phyloP scores from a whole-genome alignment of 345 rosid genomes.

The Camelina laxa region DNA sequence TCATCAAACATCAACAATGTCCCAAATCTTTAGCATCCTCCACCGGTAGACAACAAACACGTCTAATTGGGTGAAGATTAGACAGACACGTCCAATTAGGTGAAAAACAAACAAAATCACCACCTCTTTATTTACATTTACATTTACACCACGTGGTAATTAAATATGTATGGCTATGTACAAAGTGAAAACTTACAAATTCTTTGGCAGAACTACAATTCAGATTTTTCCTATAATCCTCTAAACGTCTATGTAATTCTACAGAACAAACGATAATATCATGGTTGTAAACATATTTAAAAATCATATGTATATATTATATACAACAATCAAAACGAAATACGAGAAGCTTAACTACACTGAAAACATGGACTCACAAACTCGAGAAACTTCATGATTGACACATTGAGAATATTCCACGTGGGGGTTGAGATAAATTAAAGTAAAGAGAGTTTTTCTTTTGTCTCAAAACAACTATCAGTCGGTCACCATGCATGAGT shows the following conservation, averaged over 20 bases:
- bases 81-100: background rate
- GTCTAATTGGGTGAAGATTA: slow-evolving; percentile 10
- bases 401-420: too few relatives aligned
- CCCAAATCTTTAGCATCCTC: slow-evolving; percentile 18
- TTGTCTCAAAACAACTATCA: too few relatives aligned
- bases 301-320: background rate
- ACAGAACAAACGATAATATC: background rate
- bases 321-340: background rate
- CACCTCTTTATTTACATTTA: background rate
- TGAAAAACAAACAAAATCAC: background rate
- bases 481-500: too few relatives aligned
- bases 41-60: slow-evolving; percentile 13
- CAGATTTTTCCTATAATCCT: background rate
- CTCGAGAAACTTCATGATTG: too few relatives aligned
- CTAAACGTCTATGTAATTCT: background rate
- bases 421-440: too few relatives aligned
- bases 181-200: background rate
- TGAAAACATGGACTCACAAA: background rate
- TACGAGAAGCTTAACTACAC: background rate
- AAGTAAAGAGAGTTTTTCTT: too few relatives aligned
- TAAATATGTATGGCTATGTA: background rate
- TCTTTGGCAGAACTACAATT: background rate
- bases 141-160: background rate
- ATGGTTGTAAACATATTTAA: background rate
- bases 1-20: slow-evolving; percentile 13